Conservation (phyloP, 139 green algal species). For the Volvox reticuliferus region DNA sequence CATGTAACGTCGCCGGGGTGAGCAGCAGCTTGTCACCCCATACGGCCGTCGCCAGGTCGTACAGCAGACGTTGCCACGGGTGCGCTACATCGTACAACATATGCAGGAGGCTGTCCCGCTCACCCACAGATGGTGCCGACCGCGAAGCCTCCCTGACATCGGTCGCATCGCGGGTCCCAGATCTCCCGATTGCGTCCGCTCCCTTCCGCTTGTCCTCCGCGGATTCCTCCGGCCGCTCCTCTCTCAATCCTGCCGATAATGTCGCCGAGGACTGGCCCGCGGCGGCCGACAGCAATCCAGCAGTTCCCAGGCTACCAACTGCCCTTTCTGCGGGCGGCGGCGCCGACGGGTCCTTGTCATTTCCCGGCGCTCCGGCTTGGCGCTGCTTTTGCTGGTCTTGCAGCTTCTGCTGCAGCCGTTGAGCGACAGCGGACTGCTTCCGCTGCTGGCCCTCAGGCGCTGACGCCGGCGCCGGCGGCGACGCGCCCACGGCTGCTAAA, state of each 20-base stretch:
- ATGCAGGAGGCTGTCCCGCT: not conserved
- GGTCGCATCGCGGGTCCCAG: too few relatives aligned
- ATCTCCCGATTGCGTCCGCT: not conserved
- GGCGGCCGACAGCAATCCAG: too few relatives aligned
- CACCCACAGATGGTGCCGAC: not conserved
- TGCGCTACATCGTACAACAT: not conserved
- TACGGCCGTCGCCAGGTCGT: not conserved
- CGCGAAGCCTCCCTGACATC: not conserved
- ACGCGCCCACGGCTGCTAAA: not conserved
- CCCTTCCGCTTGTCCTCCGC: not conserved
- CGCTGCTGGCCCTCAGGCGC: not conserved
- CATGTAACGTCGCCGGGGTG: not conserved
- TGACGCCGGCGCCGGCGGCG: not conserved
- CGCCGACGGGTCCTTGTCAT: too few relatives aligned
- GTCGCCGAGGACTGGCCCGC: too few relatives aligned
- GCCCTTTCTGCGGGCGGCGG: too few relatives aligned
- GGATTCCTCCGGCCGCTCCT: not conserved
- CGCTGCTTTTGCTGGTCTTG: too few relatives aligned
- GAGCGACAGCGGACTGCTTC: not conserved
- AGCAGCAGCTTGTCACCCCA: not conserved
- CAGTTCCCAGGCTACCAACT: too few relatives aligned
- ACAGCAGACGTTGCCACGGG: not conserved
- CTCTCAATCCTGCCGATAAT: not conserved
- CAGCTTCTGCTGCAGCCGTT: not conserved
- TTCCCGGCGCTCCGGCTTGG: too few relatives aligned